A percentile compares a stretch with the other conserved stretches of the same genome.
These are phyloP conservation scores for Colletotrichum gigasporum DNA, from an alignment of 2,329 filamentous ascomycete species.

Conservation along the genomic window DNA sequence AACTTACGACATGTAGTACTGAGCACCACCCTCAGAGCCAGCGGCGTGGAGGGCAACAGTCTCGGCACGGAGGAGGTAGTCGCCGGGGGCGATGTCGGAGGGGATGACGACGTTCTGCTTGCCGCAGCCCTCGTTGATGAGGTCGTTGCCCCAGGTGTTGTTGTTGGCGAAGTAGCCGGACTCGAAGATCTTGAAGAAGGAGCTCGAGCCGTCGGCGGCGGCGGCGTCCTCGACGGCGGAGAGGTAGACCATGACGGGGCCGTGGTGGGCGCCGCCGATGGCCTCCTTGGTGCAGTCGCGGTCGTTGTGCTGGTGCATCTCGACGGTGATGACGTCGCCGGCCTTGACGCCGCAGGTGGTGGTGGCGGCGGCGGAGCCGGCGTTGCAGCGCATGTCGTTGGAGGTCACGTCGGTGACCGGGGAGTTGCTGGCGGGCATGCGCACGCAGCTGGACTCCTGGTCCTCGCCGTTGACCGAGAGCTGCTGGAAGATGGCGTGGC, in stretches of 20 bases:
- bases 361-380: constrained; percentile 43
- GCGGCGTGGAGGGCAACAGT: constrained; percentile 61
- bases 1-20: constrained; percentile 42
- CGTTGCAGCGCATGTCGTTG: constrained; percentile 54
- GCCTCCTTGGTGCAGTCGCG: constrained; percentile 56
- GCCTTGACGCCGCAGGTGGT: constrained; percentile 39
- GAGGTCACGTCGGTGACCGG: constrained; percentile 51
- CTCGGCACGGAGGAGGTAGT: constrained; percentile 65
- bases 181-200: constrained; percentile 63
- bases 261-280: constrained; percentile 62
- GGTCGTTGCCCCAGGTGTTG: constrained; percentile 33
- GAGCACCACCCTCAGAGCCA: constrained; percentile 45
- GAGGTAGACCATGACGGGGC: constrained; percentile 59
- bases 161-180: constrained; percentile 42
- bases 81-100: constrained; percentile 54
- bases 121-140: constrained; percentile 33
- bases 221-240: constrained; percentile 57
- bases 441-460: constrained; percentile 25
- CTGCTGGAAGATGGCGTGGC: constrained; percentile 62
- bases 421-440: constrained; percentile 45
- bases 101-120: constrained; percentile 47
- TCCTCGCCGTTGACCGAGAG: constrained; percentile 53
- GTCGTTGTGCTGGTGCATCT: constrained; percentile 56
- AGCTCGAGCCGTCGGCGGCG: constrained; percentile 50
- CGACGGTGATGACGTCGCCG: constrained; percentile 51